A percentile compares a stretch with the other conserved stretches of the same genome.
Conservation (phyloP, 257 asterid genomes). For the Petunia secreta region DNA sequence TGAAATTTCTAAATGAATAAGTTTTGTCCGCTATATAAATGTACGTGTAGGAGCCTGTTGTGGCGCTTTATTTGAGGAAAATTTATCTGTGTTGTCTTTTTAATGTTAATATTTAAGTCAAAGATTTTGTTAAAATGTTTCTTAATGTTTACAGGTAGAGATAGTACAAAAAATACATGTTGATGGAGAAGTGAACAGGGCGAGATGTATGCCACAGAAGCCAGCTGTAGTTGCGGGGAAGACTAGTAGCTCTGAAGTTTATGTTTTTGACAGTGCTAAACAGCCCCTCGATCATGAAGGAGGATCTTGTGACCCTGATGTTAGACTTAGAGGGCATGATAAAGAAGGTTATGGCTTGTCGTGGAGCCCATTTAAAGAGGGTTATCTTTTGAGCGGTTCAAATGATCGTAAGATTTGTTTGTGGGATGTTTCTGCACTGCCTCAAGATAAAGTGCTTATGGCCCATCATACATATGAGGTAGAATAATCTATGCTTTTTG, state of each 20-base stretch:
- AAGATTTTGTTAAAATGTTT: not conserved
- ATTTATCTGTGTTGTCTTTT: not conserved
- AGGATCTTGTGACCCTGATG: slow-evolving; percentile 67
- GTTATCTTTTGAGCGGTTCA: slow-evolving; percentile 84
- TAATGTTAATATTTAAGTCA: too few species aligned
- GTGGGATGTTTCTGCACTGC: slow-evolving; percentile 80
- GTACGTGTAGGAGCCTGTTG: not conserved
- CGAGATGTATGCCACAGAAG: slow-evolving; percentile 78
- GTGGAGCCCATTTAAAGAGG: slow-evolving; percentile 85
- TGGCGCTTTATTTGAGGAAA: not conserved
- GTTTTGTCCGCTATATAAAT: not conserved
- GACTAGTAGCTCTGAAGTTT: slow-evolving; percentile 74
- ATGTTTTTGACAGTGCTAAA: slow-evolving; percentile 67
- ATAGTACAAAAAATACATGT: slow-evolving; percentile 73
- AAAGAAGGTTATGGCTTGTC: slow-evolving; percentile 96
- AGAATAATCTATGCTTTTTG: slow-evolving; percentile 14
- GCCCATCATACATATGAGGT: slow-evolving; percentile 70
- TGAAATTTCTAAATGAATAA: slow-evolving; percentile 27
- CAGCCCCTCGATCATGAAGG: slow-evolving; percentile 44
- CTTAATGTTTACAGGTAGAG: slow-evolving; percentile 57
- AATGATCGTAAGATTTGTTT: slow-evolving; percentile 83
- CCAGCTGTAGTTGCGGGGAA: slow-evolving; percentile 80
- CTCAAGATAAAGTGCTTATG: slow-evolving; percentile 65
- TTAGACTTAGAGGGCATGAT: slow-evolving; percentile 80
- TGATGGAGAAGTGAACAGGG: slow-evolving; percentile 96